Evolutionary conservation across 257 asterid genomes (phyloP), one percentile per base, ranked within the genome.

Genomic region (Anisodus tanguticus): DNA sequence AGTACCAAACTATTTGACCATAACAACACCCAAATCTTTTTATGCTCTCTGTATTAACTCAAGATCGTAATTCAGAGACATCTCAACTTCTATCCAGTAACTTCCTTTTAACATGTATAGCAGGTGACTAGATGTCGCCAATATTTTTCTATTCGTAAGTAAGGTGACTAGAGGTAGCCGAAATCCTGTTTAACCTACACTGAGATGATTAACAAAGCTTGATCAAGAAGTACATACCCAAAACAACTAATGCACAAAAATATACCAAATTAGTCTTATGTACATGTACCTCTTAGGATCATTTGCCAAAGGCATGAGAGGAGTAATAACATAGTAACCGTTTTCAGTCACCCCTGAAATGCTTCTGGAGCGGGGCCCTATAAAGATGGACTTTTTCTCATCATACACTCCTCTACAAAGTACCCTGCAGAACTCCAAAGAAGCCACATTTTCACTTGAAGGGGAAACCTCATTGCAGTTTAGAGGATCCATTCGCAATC

Each of bases 281-380:
- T 11, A 83, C 55, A 43, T 79, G 71, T 85, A 92, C 99, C 98
- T 97, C 85, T 90, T 92, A 58, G 93, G 89, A 80, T 89, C 90
- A 76, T 85, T 90, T 70, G 88, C 92, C 84, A 92, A 79, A 0
- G 98, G 97, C 62, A 90, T 55, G 84, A 95, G 97, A 43, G 98
- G 99, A 68, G 95, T 92, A 86, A 97, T 92, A 53, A 95, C 67
- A 76, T 90, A 95, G 91, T 95, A 97, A 85, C 99, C 99, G 82
- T 95, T 97, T 86, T 95, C 98, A 62, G 98, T 93, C 88, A 97
- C 98, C 43, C 98, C 98, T 49, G 98, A 97, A 85, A 97, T 97
- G 91, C 97, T 95, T 89, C 98, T 92, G 26, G 99, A 97, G 76
- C 99, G 98, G 1, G 99, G 98, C 43, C 99, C 98, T 4, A 97